These are phyloP conservation scores for Aspergillus viridinutans DNA, from an alignment of 2,329 filamentous ascomycete species.

Conservation along the genomic window DNA sequence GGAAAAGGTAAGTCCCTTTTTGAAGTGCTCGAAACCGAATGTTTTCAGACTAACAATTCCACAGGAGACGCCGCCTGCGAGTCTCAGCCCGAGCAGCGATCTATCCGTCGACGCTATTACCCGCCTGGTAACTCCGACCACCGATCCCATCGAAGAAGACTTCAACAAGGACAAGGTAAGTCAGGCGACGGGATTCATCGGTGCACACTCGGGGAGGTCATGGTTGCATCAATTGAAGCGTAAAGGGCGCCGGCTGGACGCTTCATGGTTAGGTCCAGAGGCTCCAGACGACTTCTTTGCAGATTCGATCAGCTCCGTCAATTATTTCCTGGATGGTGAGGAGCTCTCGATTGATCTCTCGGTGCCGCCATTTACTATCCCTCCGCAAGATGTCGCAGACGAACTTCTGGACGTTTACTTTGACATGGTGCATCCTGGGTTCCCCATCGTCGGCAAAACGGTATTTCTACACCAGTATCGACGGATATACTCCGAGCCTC, in stretches of 20 bases:
- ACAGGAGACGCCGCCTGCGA: background rate
- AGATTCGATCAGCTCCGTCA: background rate
- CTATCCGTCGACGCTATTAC: background rate
- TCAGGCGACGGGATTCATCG: background rate
- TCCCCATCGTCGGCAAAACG: constrained; percentile 36
- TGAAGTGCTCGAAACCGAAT: too few relatives aligned
- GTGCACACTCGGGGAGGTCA: background rate
- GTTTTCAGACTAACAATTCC: background rate
- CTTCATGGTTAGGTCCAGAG: background rate
- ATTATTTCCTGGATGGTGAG: background rate
- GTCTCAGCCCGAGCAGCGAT: background rate
- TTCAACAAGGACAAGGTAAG: background rate
- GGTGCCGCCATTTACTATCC: background rate
- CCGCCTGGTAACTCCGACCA: background rate
- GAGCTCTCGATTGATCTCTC: background rate
- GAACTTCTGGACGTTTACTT: constrained; percentile 36
- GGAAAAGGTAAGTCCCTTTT: background rate
- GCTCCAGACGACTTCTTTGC: background rate
- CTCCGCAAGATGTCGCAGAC: constrained; percentile 23
- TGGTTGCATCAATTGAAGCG: background rate
- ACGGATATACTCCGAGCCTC: constrained; percentile 21
- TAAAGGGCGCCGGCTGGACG: background rate
- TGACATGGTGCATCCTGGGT: constrained; percentile 33
- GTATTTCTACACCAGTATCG: constrained; percentile 35
- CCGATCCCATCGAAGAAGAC: background rate